Base-by-base conservation (phyloP, 2,329 filamentous ascomycete genomes). In the Fusarium tjaetaba region DNA sequence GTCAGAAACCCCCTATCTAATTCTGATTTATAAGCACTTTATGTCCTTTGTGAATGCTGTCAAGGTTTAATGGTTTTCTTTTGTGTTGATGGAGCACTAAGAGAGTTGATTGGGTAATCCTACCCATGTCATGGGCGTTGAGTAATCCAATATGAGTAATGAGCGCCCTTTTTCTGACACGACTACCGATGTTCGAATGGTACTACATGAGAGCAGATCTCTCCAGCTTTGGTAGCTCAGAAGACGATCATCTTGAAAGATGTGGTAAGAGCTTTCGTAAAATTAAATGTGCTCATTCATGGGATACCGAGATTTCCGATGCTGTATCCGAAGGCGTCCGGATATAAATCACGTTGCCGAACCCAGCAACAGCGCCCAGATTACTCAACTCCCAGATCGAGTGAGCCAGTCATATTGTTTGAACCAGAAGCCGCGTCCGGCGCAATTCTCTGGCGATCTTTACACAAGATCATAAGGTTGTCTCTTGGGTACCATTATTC, bases 361-460 rank as follows among this genome's bases (percentile, higher is more conserved):
- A 16, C 24, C 18, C 10, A 28, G 18, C 7, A n/a, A 26, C n/a
- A n/a, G 24, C 10, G 14, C n/a, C 3, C 4, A 20, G 4, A 26
- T 28, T 22, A 14, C 48, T 24, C 7, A n/a, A 49, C 11, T 32
- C 0, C 28, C 3, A 10, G 11, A 7, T 24, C 15, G 2, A 18
- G n/a, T 49, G 7, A 32, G 22, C 15, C 4, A 0, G 11, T 8
- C 4, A n/a, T 24, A 5, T 10, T n/a, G 32, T 32, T 30, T 30
- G 4, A 13, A n/a, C 5, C 11, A 49, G 30, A 18, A 6, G 3
- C 11, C 7, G 3, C 18, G 7, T 18, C 7, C 0, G 9, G 8
- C 13, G 5, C n/a, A 18, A 7, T 9, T 9, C 5, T 5, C 22
- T 7, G 2, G 15, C 4, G 0, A 32, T 24, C 4, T 13, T 5